These are phyloP conservation scores for Fremontodendron californicum DNA, from an alignment of 345 rosid species.

Conservation along the genomic window DNA sequence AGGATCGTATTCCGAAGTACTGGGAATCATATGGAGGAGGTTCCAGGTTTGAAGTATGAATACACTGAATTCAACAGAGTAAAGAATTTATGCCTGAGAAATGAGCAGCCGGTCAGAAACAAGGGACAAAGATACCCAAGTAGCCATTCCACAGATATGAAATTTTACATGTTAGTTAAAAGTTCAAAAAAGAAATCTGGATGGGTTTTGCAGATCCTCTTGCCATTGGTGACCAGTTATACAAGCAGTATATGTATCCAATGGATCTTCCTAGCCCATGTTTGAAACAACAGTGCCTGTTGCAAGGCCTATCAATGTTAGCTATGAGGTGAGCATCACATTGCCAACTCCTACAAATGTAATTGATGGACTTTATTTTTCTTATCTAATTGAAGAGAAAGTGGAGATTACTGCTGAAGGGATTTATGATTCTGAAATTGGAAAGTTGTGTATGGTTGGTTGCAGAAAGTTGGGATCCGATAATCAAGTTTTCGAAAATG, in stretches of 20 bases:
- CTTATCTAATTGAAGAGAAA: background rate
- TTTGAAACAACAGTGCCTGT: background rate
- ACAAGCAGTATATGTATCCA: background rate
- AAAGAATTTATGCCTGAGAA: constrained; percentile 21
- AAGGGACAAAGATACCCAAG: constrained; percentile 31
- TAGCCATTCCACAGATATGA: constrained; percentile 29
- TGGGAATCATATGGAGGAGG: background rate
- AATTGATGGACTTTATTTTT: background rate
- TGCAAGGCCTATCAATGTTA: constrained; percentile 16
- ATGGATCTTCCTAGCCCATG: background rate
- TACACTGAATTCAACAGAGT: constrained; percentile 35
- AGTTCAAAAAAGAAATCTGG: constrained; percentile 15
- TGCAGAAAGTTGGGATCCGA: constrained; percentile 23
- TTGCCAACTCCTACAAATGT: background rate
- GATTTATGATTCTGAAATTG: constrained; percentile 34
- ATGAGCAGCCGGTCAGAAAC: constrained; percentile 8
- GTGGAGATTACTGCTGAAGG: constrained; percentile 47
- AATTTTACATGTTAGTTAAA: constrained; percentile 25
- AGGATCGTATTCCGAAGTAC: constrained; percentile 19
- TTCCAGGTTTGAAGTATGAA: constrained; percentile 27
- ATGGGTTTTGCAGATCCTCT: constrained; percentile 28
- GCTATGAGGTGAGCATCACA: constrained; percentile 29
- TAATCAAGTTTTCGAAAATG: background rate
- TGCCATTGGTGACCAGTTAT: constrained; percentile 19
- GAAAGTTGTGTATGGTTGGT: constrained; percentile 51